Evolutionary conservation across 192 early-diverging fungal genomes (phyloP).

Genomic region (Gonapodya prolifera): DNA sequence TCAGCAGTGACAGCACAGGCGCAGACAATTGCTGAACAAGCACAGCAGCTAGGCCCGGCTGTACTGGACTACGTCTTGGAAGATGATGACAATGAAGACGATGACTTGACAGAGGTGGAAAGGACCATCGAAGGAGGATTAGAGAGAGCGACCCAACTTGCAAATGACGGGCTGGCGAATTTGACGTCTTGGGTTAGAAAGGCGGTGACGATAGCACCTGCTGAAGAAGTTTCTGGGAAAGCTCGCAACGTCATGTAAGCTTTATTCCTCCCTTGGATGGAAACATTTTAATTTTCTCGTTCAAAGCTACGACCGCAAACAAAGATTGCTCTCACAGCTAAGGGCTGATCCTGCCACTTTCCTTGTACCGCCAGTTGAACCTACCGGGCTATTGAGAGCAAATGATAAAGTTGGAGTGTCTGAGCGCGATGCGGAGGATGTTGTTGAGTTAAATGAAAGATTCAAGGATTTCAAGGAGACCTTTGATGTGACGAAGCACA

Average conservation of each 20-base stretch:
- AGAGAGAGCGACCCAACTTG: neutral
- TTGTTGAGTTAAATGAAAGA: conserved; percentile 16
- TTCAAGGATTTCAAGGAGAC: neutral
- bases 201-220: neutral
- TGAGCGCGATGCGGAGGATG: conserved; percentile 13
- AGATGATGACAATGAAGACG: neutral
- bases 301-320: conserved; percentile 9
- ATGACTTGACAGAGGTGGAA: neutral
- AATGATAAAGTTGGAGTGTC: conserved; percentile 21
- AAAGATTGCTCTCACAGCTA: conserved; percentile 16
- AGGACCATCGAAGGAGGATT: neutral
- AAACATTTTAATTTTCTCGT: neutral
- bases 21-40: neutral
- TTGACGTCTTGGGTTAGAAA: neutral
- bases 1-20: conserved; percentile 14
- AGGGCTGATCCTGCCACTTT: conserved; percentile 14
- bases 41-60: conserved; percentile 14
- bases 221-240: neutral
- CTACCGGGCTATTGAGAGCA: neutral
- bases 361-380: conserved; percentile 7
- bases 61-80: neutral
- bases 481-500: conserved; percentile 13
- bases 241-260: neutral
- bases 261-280: neutral
- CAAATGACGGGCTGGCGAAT: neutral